Evolutionary conservation across 1,284 basidiomycete species (phyloP).

Genomic region (Trichosporon inkin): DNA sequence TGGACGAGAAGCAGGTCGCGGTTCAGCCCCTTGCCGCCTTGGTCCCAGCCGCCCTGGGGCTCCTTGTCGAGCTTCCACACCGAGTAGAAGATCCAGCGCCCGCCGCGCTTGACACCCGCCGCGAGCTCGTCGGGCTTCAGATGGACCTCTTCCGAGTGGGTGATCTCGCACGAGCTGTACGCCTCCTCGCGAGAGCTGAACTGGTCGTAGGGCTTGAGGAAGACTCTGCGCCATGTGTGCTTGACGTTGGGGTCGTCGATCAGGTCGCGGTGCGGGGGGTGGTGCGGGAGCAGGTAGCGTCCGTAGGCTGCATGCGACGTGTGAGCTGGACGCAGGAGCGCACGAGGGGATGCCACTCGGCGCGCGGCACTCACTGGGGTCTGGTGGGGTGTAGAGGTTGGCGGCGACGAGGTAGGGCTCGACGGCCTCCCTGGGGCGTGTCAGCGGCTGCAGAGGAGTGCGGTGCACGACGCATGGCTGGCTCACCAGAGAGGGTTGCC

Average conservation of each 20-base stretch:
- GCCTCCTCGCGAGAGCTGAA: conserved; percentile 34
- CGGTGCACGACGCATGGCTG: neutral
- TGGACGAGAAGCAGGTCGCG: conserved; percentile 48
- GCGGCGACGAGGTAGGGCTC: conserved; percentile 40
- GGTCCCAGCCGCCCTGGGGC: conserved; percentile 42
- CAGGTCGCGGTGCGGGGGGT: conserved; percentile 40
- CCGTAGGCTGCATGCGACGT: conserved; percentile 45
- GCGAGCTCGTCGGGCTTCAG: conserved; percentile 39
- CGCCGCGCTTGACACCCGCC: conserved; percentile 31
- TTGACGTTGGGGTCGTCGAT: conserved; percentile 35
- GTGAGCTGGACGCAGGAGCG: no score
- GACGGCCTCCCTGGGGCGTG: conserved; percentile 38
- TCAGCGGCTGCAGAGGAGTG: neutral
- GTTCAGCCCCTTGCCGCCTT: conserved; percentile 38
- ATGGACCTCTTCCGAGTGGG: conserved; percentile 45
- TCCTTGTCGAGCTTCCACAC: conserved; percentile 44
- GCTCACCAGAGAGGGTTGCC: conserved; percentile 28
- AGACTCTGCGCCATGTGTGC: conserved; percentile 43
- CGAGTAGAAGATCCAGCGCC: conserved; percentile 50
- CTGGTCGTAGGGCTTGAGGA: conserved; percentile 34
- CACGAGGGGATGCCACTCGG: no score
- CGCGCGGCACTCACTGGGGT: conserved; percentile 47
- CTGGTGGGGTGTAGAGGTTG: conserved; percentile 37
- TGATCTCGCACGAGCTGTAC: conserved; percentile 42
- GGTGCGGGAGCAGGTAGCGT: conserved; percentile 39